phyloP scores from a whole-genome alignment of 2,329 filamentous ascomycete species.

The Tolypocladium capitatum region DNA sequence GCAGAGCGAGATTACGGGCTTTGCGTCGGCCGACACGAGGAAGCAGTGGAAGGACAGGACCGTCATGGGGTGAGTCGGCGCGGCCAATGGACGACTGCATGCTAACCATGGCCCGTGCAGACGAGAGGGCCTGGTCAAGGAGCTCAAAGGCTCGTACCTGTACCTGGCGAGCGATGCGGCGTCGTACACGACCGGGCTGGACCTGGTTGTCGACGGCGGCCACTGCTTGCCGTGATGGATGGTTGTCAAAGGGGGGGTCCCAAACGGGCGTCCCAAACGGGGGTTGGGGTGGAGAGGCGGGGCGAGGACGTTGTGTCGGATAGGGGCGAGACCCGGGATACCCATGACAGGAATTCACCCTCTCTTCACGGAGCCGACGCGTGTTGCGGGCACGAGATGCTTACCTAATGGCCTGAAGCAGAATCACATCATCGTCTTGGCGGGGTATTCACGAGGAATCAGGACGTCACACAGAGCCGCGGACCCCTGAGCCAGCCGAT shows the following conservation, averaged over 20 bases:
- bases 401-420: neutral
- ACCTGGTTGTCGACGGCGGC: slow-evolving; percentile 65
- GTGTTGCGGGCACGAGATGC: neutral
- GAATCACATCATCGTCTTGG: neutral
- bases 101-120: slow-evolving; percentile 16
- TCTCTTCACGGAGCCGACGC: neutral
- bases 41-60: slow-evolving; percentile 66
- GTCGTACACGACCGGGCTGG: slow-evolving; percentile 66
- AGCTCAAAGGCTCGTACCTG: slow-evolving; percentile 73
- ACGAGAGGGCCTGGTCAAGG: slow-evolving; percentile 56
- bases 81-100: neutral
- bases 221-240: slow-evolving; percentile 42
- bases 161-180: slow-evolving; percentile 72
- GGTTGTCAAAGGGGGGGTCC: no score
- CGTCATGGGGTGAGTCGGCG: slow-evolving; percentile 49
- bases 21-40: slow-evolving; percentile 53
- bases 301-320: neutral
- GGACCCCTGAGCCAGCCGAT: neutral
- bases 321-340: neutral
- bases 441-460: neutral
- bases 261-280: no score
- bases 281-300: no score
- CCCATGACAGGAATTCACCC: neutral
- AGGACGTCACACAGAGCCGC: neutral
- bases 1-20: slow-evolving; percentile 56